Evolutionary conservation across 306 rosid genomes (phyloP).

Genomic region (Sphenostylis stenocarpa): DNA sequence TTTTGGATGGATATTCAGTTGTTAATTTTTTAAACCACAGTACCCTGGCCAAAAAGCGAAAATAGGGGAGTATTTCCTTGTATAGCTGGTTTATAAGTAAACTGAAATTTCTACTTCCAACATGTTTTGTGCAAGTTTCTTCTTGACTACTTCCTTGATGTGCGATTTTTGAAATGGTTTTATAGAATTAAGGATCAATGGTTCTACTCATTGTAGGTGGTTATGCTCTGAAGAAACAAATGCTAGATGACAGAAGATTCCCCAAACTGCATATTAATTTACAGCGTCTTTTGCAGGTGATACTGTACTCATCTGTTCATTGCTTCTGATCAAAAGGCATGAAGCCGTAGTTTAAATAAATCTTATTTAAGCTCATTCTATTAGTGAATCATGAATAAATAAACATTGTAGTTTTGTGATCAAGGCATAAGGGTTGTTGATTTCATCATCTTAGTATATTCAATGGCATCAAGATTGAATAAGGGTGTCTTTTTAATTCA

Average conservation of each 20-base stretch:
- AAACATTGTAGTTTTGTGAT: neutral
- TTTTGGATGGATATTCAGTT: conserved; percentile 14
- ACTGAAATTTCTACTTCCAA: conserved; percentile 4
- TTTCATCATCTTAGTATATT: neutral
- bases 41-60: neutral
- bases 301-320: conserved; percentile 16
- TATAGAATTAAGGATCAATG: conserved; percentile 1
- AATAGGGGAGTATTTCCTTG: neutral
- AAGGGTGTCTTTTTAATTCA: neutral
- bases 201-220: conserved; percentile 61
- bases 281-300: conserved; percentile 96
- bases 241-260: conserved; percentile 97
- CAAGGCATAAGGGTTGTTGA: neutral
- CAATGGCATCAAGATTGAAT: neutral
- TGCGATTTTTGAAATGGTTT: neutral
- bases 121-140: conserved; percentile 17
- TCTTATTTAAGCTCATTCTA: neutral
- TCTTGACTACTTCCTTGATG: neutral
- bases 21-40: neutral
- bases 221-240: conserved; percentile 82
- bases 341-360: conserved; percentile 1
- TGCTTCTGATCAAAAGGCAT: neutral
- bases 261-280: conserved; percentile 90
- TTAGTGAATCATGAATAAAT: neutral
- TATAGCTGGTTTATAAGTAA: neutral